Conservation (phyloP, 2,329 filamentous ascomycete species). For the Harringtonia aguacate region DNA sequence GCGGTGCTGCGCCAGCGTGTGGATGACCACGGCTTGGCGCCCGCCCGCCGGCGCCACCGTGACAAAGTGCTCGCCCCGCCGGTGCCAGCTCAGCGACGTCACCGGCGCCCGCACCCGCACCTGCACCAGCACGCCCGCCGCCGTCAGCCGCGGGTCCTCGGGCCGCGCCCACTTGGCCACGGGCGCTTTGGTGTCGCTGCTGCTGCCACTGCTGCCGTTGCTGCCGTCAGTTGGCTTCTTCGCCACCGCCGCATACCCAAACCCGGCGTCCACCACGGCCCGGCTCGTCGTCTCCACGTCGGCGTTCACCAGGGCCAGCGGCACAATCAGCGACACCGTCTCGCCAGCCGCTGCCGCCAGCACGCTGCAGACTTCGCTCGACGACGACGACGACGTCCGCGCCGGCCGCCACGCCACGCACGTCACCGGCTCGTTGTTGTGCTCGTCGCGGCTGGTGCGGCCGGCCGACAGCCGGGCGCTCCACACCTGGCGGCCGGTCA, state of each 20-base stretch:
- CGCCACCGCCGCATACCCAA: constrained; percentile 78
- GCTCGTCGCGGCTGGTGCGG: not conserved
- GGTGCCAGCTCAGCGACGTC: constrained; percentile 89
- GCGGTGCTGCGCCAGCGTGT: constrained; percentile 88
- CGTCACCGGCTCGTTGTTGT: constrained; percentile 71
- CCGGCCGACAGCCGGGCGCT: constrained; percentile 60
- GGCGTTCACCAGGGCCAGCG: constrained; percentile 53
- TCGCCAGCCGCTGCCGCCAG: constrained; percentile 79
- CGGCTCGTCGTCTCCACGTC: constrained; percentile 65
- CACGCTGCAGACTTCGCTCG: constrained; percentile 68
- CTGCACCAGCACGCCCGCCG: constrained; percentile 69
- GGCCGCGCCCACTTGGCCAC: constrained; percentile 79
- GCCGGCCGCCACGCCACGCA: constrained; percentile 82
- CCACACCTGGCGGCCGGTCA: constrained; percentile 83
- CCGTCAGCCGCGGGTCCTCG: constrained; percentile 58
- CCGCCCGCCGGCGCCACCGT: constrained; percentile 78
- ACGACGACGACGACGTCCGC: too few relatives aligned
- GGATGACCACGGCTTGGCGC: constrained; percentile 76
- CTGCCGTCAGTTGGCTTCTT: constrained; percentile 42
- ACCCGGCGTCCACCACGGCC: constrained; percentile 76
- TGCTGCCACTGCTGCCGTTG: constrained; percentile 51
- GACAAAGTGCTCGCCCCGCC: constrained; percentile 86
- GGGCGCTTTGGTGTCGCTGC: constrained; percentile 58
- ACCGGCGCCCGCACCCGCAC: constrained; percentile 69
- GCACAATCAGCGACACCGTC: constrained; percentile 75